Conservation (phyloP, 1,284 basidiomycete genomes). For the Exsudoporus floridanus region DNA sequence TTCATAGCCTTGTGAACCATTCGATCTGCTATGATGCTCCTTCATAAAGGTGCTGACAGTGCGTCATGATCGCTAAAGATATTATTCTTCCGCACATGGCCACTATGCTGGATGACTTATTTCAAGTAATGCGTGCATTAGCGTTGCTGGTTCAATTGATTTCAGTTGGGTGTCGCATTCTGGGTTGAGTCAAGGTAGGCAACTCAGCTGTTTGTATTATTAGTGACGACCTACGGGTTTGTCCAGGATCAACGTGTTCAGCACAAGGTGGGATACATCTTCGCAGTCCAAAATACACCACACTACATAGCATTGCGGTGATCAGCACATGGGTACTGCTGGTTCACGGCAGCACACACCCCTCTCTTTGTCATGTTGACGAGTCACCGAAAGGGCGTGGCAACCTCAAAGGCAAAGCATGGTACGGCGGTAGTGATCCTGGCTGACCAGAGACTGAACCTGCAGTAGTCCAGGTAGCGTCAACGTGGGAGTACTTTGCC, state of each 20-base stretch:
- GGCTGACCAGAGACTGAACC: background rate
- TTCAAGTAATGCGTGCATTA: conserved; percentile 54
- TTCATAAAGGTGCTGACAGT: conserved; percentile 16
- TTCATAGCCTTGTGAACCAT: conserved; percentile 20
- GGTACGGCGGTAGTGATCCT: background rate
- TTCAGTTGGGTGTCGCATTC: conserved; percentile 26
- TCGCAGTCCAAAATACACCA: background rate
- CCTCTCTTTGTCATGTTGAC: too few relatives aligned
- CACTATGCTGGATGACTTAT: conserved; percentile 64
- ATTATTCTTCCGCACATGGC: conserved; percentile 69
- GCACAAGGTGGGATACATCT: conserved; percentile 50
- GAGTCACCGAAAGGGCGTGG: background rate
- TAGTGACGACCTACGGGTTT: conserved; percentile 1
- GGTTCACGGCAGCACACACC: conserved; percentile 61
- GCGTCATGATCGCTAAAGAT: conserved; percentile 41
- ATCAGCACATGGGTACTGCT: conserved; percentile 62
- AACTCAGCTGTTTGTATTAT: background rate
- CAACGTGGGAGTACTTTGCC: background rate
- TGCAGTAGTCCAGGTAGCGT: too few relatives aligned
- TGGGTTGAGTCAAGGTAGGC: conserved; percentile 51
- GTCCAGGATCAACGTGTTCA: conserved; percentile 42
- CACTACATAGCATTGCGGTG: conserved; percentile 38
- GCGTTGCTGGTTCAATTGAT: conserved; percentile 52
- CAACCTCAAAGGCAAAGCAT: background rate
- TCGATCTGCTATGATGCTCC: conserved; percentile 27